phyloP scores from a whole-genome alignment of 495 filamentous ascomycete species.

The Darksidea phi region DNA sequence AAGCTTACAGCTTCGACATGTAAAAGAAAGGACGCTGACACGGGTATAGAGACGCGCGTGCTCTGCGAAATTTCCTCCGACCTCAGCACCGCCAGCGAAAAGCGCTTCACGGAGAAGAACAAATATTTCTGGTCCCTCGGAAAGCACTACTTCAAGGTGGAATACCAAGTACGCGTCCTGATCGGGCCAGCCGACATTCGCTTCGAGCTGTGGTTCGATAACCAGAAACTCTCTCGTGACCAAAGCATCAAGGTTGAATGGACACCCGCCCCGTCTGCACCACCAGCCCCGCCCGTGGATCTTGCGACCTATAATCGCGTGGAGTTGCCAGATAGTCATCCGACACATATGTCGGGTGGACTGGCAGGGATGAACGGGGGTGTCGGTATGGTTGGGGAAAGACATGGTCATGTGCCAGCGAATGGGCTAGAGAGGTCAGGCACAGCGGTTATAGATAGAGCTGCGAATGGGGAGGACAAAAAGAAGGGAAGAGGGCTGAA shows the following conservation, averaged over 20 bases:
- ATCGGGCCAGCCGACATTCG: conserved; percentile 44
- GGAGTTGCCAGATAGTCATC: conserved; percentile 5
- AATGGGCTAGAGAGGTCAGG: neutral
- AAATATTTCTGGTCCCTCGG: conserved; percentile 44
- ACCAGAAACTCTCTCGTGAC: conserved; percentile 43
- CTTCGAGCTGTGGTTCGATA: conserved; percentile 46
- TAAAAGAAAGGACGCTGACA: neutral
- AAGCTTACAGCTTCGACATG: conserved; percentile 7
- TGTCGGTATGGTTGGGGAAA: neutral
- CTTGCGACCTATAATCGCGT: conserved; percentile 10
- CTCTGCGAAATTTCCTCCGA: conserved; percentile 46
- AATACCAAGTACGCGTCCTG: conserved; percentile 43
- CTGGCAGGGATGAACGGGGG: neutral
- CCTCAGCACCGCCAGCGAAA: conserved; percentile 40
- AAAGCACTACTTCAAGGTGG: conserved; percentile 43
- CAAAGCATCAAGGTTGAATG: conserved; percentile 47
- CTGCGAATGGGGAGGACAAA: neutral
- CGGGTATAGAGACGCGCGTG: conserved; percentile 34
- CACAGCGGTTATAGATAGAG: neutral
- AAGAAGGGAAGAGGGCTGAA: neutral
- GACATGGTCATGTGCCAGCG: neutral
- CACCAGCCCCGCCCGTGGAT: conserved; percentile 7
- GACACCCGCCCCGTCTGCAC: conserved; percentile 21
- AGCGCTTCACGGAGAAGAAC: conserved; percentile 45
- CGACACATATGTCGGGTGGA: neutral